Base-by-base conservation (phyloP, 495 filamentous ascomycete species). In the Extremus antarcticus region DNA sequence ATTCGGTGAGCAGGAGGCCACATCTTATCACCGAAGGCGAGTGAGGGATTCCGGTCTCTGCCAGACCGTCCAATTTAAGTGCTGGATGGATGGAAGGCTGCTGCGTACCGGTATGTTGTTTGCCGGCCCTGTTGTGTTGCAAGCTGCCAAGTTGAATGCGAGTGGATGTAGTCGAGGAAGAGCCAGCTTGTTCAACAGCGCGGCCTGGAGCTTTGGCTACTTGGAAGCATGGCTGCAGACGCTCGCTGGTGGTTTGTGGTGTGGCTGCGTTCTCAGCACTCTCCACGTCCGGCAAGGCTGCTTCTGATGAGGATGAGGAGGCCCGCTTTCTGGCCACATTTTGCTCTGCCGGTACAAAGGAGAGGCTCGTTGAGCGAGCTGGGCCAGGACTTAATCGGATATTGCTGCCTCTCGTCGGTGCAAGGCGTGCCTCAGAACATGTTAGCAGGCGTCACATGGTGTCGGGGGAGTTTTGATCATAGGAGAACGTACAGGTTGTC, bases 351-450 rank as follows among this genome's bases (percentile, higher is more conserved):
- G 43, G 25, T 0, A 54, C 25, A 22, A 55, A 15, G 3, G 54
- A 46, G 11, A 57, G 35, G 19, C 51, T 45, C 15, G 47, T 50
- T 7, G 15, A 43, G 16, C 43, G 54, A 21, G 45, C 40, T 11
- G 59, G 59, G 3, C 54, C 59, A 15, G 59, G 50, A 38, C 59
- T 57, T 7, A 61, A 51, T 21, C 54, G 55, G 17, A 57, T 20
- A 23, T 50, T 45, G 15, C 38, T 32, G 17, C 3, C 10, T 25
- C 23, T 49, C 29, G 25, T 43, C 46, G 10, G 24, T 16, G 16
- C 23, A 3, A 40, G 50, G 20, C 21, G 22, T 40, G 50, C n/a
- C n/a, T n/a, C n/a, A n/a, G n/a, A n/a, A n/a, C n/a, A n/a, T n/a
- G n/a, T n/a, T n/a, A n/a, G n/a, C n/a, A n/a, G n/a, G n/a, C n/a